phyloP scores from a whole-genome alignment of 225 moss, liverwort and hornwort species.

The Climacium dendroides region DNA sequence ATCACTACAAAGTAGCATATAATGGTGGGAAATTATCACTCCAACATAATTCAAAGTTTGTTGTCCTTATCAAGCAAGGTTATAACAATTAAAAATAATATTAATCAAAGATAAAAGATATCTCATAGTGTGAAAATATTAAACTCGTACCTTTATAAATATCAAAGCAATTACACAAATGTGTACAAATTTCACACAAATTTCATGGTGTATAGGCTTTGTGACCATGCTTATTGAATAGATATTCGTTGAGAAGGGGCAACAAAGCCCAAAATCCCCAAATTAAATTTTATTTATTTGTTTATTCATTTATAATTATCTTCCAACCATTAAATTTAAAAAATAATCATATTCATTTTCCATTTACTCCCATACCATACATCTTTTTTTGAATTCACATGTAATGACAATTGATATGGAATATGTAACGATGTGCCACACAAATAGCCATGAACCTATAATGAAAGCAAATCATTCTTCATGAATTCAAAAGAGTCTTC shows the following conservation, averaged over 20 bases:
- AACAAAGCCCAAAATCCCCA: accelerated
- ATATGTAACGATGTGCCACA: too few relatives aligned
- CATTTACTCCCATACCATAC: background rate
- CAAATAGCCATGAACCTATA: too few relatives aligned
- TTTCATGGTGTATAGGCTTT: background rate
- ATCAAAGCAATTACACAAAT: background rate
- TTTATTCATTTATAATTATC: background rate
- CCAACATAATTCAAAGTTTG: background rate
- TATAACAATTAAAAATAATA: background rate
- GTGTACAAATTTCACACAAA: background rate
- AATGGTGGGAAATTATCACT: background rate
- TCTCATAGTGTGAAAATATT: accelerated
- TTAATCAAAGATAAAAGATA: accelerated
- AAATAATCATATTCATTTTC: background rate
- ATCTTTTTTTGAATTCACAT: background rate
- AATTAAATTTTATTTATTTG: accelerated
- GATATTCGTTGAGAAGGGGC: background rate
- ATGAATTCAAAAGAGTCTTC: too few relatives aligned
- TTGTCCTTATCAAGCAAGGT: background rate
- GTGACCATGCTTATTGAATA: background rate
- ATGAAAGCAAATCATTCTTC: too few relatives aligned
- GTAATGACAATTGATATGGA: background rate
- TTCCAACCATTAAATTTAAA: accelerated
- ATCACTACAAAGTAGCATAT: background rate
- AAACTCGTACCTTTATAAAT: background rate